Base-by-base conservation (phyloP, 106 monocot species). In the Iris macrosiphon region DNA sequence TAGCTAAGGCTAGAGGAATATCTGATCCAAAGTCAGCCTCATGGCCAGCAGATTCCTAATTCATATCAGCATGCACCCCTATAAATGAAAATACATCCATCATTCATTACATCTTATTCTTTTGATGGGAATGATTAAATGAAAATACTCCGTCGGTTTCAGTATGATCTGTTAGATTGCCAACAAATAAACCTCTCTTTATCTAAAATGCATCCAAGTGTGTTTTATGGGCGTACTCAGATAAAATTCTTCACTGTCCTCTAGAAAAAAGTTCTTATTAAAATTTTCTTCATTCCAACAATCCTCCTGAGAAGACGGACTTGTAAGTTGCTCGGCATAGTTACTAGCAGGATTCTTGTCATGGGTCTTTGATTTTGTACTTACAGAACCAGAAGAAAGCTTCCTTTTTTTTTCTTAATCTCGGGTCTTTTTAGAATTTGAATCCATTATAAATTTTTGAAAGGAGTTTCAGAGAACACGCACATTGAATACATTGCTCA, bases 121-220 rank as follows among this genome's bases (percentile, higher is more conserved):
- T 34, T 4, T 66, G 25, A 9, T 30, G 23, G 32, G 31, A 31
- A n/a, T 71, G 32, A 24, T 54, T 21, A 13, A 49, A 48, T 23
- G 55, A 52, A 37, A 31, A 61, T 30, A n/a, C 25, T 53, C 31
- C 46, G 61, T 63, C 49, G 3, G 19, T 20, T n/a, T 39, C 57
- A 43, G 57, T 66, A 61, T 54, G 66, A 26, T 72, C 78, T 49
- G 38, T 19, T 41, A 37, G 39, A 45, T 57, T 34, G 45, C 40
- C 64, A 52, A 22, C 62, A 59, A 48, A 54, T 19, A 55, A 56
- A 34, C 31, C 54, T 52, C 49, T 46, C 72, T 49, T 67, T 73
- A 10, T 71, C 64, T 20, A 87, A 47, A 24, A 79, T 72, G 51
- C 31, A 52, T 45, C 74, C 85, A 43, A 81, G 55, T 39, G 77